Conservation (phyloP, 2,329 filamentous ascomycete species). For the Alternaria triticina region DNA sequence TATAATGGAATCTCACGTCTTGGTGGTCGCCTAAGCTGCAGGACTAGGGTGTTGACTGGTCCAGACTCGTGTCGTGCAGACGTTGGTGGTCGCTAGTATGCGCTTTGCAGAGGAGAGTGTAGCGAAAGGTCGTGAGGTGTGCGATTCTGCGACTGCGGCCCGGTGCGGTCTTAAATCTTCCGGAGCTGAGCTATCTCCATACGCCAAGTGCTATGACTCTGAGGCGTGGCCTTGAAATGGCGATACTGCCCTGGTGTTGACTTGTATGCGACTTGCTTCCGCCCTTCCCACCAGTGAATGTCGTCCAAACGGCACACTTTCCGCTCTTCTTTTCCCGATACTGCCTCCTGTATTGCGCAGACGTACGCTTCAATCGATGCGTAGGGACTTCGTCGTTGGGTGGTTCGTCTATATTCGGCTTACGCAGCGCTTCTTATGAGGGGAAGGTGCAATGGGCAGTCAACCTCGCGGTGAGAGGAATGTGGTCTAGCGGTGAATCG, state of each 20-base stretch:
- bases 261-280: conserved; percentile 13
- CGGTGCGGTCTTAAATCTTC: conserved; percentile 37
- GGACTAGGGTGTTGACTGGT: background rate
- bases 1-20: conserved; percentile 8
- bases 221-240: conserved; percentile 21
- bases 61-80: conserved; percentile 10
- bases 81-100: conserved; percentile 6
- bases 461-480: background rate
- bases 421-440: background rate
- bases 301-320: background rate
- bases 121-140: conserved; percentile 21
- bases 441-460: background rate
- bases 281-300: background rate
- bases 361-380: background rate
- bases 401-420: background rate
- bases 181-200: conserved; percentile 39
- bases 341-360: background rate
- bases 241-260: conserved; percentile 14
- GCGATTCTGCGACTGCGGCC: conserved; percentile 20
- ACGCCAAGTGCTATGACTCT: conserved; percentile 17
- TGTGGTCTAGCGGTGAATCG: background rate
- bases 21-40: conserved; percentile 8
- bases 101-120: conserved; percentile 10
- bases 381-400: background rate
- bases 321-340: background rate